These are phyloP conservation scores for Avena insularis DNA, from an alignment of 176 grass and related monocot species.

Conservation along the genomic window DNA sequence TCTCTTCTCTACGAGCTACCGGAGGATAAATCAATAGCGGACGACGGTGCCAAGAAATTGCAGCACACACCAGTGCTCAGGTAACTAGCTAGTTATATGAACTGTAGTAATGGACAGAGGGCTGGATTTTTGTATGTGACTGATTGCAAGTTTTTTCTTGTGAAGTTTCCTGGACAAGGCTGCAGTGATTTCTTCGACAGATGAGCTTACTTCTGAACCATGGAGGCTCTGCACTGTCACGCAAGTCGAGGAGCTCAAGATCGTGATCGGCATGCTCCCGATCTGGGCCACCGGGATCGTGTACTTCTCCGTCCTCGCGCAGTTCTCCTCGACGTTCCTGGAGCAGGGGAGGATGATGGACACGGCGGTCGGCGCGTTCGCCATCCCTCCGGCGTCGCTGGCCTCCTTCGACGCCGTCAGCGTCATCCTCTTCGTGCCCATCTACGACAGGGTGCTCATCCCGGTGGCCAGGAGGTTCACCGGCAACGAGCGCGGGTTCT, in stretches of 20 bases:
- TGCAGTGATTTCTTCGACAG: slow-evolving; percentile 49
- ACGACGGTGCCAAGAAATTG: slow-evolving; percentile 55
- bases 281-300: slow-evolving; percentile 78
- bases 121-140: background rate
- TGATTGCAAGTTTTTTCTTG: background rate
- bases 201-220: slow-evolving; percentile 51
- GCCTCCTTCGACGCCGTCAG: slow-evolving; percentile 78
- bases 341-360: slow-evolving; percentile 80
- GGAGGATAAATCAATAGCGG: slow-evolving; percentile 47
- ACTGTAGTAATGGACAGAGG: background rate
- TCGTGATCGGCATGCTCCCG: slow-evolving; percentile 72
- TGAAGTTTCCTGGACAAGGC: slow-evolving; percentile 77
- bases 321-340: slow-evolving; percentile 82
- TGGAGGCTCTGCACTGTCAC: slow-evolving; percentile 78
- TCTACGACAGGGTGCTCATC: slow-evolving; percentile 76
- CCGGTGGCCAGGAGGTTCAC: slow-evolving; percentile 58
- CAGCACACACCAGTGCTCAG: slow-evolving; percentile 57
- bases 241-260: slow-evolving; percentile 84
- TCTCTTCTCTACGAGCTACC: slow-evolving; percentile 64
- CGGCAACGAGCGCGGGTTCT: slow-evolving; percentile 68
- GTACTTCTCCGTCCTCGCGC: slow-evolving; percentile 72
- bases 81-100: slow-evolving; percentile 34
- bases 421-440: slow-evolving; percentile 69
- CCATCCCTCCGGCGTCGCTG: slow-evolving; percentile 79
- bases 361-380: slow-evolving; percentile 50